A percentile compares a stretch with the other conserved stretches of the same genome.
Evolutionary conservation across 768 basidiomycete genomes (phyloP).

Genomic region (Kwoniella sp.): DNA sequence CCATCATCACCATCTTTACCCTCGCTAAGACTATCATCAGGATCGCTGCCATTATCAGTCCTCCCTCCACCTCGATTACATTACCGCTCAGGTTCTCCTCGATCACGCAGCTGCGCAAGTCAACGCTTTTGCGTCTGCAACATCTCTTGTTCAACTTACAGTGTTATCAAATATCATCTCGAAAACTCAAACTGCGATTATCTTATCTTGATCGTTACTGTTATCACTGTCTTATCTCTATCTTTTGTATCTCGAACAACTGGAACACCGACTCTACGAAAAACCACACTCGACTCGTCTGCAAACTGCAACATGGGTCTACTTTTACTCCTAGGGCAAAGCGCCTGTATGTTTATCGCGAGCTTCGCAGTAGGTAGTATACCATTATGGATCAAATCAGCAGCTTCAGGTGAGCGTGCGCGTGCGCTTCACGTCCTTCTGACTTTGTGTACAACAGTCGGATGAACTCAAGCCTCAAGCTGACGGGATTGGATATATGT

Average conservation of each 20-base stretch:
- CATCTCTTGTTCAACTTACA: too few species aligned
- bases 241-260: too few species aligned
- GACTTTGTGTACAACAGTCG: too few species aligned
- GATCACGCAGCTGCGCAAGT: background rate
- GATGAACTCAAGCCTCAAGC: background rate
- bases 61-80: background rate
- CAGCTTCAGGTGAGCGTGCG: conserved; percentile 55
- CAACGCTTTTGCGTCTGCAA: too few species aligned
- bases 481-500: background rate
- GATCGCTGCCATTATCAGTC: background rate
- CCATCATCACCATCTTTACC: background rate
- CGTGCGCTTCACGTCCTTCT: too few species aligned
- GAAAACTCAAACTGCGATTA: too few species aligned
- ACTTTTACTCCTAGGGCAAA: conserved; percentile 49
- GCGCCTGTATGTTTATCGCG: conserved; percentile 53
- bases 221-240: too few species aligned
- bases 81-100: background rate
- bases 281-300: too few species aligned
- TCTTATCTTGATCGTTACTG: background rate
- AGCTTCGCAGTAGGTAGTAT: conserved; percentile 70
- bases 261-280: too few species aligned
- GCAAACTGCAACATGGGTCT: too few species aligned
- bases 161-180: too few species aligned
- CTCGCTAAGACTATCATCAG: background rate
- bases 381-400: conserved; percentile 68